phyloP scores from a whole-genome alignment of 192 early-diverging fungal species.

The Coemansia sp. region DNA sequence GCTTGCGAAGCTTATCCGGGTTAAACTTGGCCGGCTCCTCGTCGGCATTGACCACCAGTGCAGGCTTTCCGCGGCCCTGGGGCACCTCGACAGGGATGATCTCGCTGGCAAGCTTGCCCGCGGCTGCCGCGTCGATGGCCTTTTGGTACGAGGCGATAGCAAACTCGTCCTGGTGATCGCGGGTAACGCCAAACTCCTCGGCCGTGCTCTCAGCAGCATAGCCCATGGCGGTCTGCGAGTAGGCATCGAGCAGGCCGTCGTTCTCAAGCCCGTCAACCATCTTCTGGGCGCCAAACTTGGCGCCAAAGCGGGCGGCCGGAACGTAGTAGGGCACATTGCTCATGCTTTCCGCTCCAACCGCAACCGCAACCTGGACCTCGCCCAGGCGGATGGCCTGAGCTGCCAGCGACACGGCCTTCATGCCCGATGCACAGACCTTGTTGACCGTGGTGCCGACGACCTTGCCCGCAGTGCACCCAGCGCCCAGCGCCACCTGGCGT shows the following conservation, averaged over 20 bases:
- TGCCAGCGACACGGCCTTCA: slow-evolving; percentile 74
- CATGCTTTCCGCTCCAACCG: slow-evolving; percentile 79
- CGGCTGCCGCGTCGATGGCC: slow-evolving; percentile 63
- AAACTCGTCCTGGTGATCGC: slow-evolving; percentile 79
- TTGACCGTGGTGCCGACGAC: slow-evolving; percentile 74
- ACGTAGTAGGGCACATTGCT: slow-evolving; percentile 78
- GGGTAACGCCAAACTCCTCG: slow-evolving; percentile 66
- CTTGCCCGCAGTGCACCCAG: slow-evolving; percentile 58
- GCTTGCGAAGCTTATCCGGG: slow-evolving; percentile 77
- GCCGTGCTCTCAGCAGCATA: slow-evolving; percentile 79
- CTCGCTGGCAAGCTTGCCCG: slow-evolving; percentile 61
- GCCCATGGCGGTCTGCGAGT: slow-evolving; percentile 72
- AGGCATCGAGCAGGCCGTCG: slow-evolving; percentile 75
- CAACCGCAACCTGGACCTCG: slow-evolving; percentile 66
- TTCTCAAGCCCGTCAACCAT: slow-evolving; percentile 71
- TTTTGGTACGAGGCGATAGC: slow-evolving; percentile 72
- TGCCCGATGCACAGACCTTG: slow-evolving; percentile 79
- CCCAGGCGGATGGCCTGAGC: slow-evolving; percentile 73
- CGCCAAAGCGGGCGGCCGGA: slow-evolving; percentile 72
- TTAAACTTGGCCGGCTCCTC: slow-evolving; percentile 72
- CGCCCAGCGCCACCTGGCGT: slow-evolving; percentile 71
- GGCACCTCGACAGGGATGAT: slow-evolving; percentile 67
- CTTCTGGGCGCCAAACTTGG: slow-evolving; percentile 68
- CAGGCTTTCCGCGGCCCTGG: slow-evolving; percentile 64
- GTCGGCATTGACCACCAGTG: slow-evolving; percentile 56